Evolutionary conservation across 495 filamentous ascomycete species (phyloP).

Genomic region (Neurospora sublineolata): DNA sequence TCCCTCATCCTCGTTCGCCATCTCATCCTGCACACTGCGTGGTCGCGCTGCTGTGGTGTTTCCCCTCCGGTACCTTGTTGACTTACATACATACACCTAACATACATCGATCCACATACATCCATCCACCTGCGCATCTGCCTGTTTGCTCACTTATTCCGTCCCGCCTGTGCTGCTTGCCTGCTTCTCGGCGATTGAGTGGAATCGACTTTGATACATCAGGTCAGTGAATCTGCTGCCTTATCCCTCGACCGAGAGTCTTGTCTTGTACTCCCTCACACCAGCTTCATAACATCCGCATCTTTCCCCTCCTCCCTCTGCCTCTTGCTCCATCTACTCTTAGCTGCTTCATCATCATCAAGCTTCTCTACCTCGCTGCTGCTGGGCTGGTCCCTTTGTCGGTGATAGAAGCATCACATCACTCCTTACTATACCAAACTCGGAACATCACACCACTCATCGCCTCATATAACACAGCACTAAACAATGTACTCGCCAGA

Average conservation of each 20-base stretch:
- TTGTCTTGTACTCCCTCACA: slow-evolving; percentile 10
- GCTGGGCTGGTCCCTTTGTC: slow-evolving; percentile 21
- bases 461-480: slow-evolving; percentile 22
- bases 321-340: slow-evolving; percentile 1
- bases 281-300: slow-evolving; percentile 18
- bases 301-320: slow-evolving; percentile 6
- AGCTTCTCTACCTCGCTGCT: slow-evolving; percentile 7
- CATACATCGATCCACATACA: slow-evolving; percentile 9
- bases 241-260: slow-evolving; percentile 4
- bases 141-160: slow-evolving; percentile 2
- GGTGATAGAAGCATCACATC: slow-evolving; percentile 12
- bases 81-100: slow-evolving; percentile 2
- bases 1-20: slow-evolving; percentile 17
- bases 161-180: slow-evolving; percentile 3
- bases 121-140: slow-evolving; percentile 6
- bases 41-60: slow-evolving; percentile 25
- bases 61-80: slow-evolving; percentile 8
- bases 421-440: slow-evolving; percentile 20
- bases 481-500: slow-evolving; percentile 43
- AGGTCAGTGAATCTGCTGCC: slow-evolving; percentile 29
- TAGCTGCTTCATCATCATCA: not conserved
- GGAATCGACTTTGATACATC: slow-evolving; percentile 20
- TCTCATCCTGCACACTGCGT: slow-evolving; percentile 16
- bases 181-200: not conserved
- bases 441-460: slow-evolving; percentile 17